A percentile compares a stretch with the other conserved stretches of the same genome.
These are phyloP conservation scores for Botryobasidium botryosum DNA, from an alignment of 768 basidiomycete genomes.

Conservation along the genomic window DNA sequence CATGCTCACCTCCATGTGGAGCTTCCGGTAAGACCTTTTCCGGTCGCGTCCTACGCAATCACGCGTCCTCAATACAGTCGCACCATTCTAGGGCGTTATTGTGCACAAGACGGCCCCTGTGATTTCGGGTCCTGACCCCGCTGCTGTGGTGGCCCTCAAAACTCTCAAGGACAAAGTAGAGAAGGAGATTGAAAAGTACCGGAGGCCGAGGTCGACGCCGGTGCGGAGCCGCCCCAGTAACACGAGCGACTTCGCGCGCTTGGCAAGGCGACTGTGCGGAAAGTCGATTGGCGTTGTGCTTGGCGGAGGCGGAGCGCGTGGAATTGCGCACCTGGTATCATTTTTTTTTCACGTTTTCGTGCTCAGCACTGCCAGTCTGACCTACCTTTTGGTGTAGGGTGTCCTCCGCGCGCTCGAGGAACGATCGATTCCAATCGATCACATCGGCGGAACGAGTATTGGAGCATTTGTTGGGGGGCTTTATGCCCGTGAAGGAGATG, in stretches of 20 bases:
- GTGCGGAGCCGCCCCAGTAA: slow-evolving; percentile 66
- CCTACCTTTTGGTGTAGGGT: slow-evolving; percentile 36
- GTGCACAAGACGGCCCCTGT: slow-evolving; percentile 36
- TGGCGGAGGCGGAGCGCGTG: slow-evolving; percentile 94
- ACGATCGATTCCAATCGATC: slow-evolving; percentile 82
- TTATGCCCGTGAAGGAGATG: slow-evolving; percentile 86
- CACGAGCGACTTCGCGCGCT: slow-evolving; percentile 77
- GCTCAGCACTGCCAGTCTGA: not conserved
- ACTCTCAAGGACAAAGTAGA: slow-evolving; percentile 88
- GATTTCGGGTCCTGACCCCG: slow-evolving; percentile 57
- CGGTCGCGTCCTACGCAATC: too few relatives aligned
- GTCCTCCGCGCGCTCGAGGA: slow-evolving; percentile 85
- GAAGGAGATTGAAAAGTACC: slow-evolving; percentile 74
- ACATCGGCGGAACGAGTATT: slow-evolving; percentile 85
- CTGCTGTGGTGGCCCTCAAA: slow-evolving; percentile 75
- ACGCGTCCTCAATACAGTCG: too few relatives aligned
- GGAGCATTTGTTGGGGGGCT: slow-evolving; percentile 86
- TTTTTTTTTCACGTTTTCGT: not conserved
- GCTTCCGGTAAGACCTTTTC: slow-evolving; percentile 39
- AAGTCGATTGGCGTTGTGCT: slow-evolving; percentile 86
- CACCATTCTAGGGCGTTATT: slow-evolving; percentile 41
- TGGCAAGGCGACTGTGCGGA: slow-evolving; percentile 83
- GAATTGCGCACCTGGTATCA: slow-evolving; percentile 50
- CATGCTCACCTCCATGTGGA: slow-evolving; percentile 95
- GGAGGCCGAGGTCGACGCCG: slow-evolving; percentile 40